Conservation (phyloP, 2,329 filamentous ascomycete genomes). For the Metarhizium robertsii region DNA sequence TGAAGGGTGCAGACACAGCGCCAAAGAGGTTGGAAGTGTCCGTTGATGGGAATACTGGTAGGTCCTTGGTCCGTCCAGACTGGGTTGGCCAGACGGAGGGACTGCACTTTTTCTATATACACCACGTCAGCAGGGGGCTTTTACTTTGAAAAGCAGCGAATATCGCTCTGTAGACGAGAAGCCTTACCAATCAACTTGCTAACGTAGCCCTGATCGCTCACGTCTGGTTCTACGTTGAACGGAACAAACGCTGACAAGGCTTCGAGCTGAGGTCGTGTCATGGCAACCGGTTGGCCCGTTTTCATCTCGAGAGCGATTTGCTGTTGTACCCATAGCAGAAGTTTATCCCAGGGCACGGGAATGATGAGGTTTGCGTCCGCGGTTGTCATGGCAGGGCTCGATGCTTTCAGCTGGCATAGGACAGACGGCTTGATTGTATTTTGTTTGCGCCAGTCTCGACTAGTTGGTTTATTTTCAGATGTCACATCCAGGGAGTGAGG, state of each 20-base stretch:
- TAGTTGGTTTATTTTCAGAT: neutral
- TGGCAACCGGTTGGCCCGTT: conserved; percentile 21
- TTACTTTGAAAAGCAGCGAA: neutral
- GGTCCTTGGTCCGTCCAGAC: conserved; percentile 9
- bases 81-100: conserved; percentile 4
- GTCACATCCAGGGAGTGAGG: neutral
- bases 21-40: conserved; percentile 14
- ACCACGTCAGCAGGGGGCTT: no score
- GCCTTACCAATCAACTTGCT: conserved; percentile 19
- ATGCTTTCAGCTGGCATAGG: neutral
- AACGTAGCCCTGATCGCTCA: conserved; percentile 19
- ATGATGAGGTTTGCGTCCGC: neutral
- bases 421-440: no score
- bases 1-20: conserved; percentile 16
- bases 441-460: no score
- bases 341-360: conserved; percentile 21
- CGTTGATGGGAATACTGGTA: conserved; percentile 13
- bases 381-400: conserved; percentile 1
- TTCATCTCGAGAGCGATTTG: conserved; percentile 27
- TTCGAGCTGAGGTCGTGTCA: conserved; percentile 28
- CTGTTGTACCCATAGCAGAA: conserved; percentile 30
- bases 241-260: conserved; percentile 31
- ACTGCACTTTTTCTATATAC: conserved; percentile 11
- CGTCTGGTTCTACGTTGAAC: conserved; percentile 18
- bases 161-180: neutral